Percentiles rank a stretch among this genome's conserved stretches.
Evolutionary conservation across 2,329 filamentous ascomycete species (phyloP).

Genomic region (Penicillium freii): DNA sequence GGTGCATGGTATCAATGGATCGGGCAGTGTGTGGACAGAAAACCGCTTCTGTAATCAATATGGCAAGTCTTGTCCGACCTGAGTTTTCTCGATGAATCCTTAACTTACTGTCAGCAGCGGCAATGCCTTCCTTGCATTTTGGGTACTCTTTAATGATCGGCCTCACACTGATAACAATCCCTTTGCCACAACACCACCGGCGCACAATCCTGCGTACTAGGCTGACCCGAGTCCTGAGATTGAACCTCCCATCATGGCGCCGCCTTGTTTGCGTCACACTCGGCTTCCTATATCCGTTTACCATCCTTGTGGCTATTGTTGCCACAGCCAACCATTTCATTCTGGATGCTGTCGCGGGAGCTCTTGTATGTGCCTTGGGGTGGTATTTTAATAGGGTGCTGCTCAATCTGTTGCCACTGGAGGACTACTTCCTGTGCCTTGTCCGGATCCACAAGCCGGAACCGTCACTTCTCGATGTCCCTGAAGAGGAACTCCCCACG

Average conservation of each 20-base stretch:
- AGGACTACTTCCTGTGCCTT: conserved; percentile 66
- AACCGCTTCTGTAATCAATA: conserved; percentile 76
- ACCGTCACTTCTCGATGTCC: conserved; percentile 14
- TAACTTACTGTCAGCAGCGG: conserved; percentile 46
- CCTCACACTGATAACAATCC: conserved; percentile 65
- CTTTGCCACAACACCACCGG: conserved; percentile 56
- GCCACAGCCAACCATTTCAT: conserved; percentile 72
- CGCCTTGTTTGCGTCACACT: conserved; percentile 51
- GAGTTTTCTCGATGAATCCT: neutral
- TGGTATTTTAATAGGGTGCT: conserved; percentile 58
- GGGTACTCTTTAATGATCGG: conserved; percentile 73
- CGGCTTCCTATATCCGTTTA: conserved; percentile 63
- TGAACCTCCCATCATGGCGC: conserved; percentile 50
- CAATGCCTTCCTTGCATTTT: conserved; percentile 74
- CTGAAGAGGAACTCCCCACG: neutral
- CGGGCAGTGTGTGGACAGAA: conserved; percentile 68
- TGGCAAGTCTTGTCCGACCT: conserved; percentile 45
- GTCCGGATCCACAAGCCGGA: conserved; percentile 65
- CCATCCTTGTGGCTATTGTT: conserved; percentile 66
- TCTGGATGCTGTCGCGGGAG: conserved; percentile 68
- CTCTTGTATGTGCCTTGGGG: conserved; percentile 62
- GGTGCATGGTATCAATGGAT: conserved; percentile 56
- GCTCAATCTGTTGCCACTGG: conserved; percentile 62
- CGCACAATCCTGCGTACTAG: conserved; percentile 35
- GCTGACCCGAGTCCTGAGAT: conserved; percentile 36